These are phyloP conservation scores for Stachybotrys elegans DNA, from an alignment of 2,329 filamentous ascomycete genomes.

Conservation along the genomic window DNA sequence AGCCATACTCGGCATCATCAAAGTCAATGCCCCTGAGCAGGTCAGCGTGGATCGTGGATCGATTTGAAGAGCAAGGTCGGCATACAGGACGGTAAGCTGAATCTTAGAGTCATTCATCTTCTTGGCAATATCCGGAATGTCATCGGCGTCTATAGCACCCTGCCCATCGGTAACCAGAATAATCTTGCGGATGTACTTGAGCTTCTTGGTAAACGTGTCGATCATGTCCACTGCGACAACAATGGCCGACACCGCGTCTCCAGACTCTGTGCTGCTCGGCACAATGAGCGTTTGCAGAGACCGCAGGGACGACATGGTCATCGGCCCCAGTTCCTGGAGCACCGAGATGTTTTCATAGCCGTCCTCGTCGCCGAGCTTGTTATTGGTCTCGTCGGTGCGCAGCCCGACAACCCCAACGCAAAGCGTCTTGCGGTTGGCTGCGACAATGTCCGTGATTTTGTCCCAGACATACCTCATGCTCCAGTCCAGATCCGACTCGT, in stretches of 20 bases:
- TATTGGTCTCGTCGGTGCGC: slow-evolving; percentile 71
- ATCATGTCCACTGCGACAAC: slow-evolving; percentile 88
- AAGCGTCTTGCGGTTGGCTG: slow-evolving; percentile 61
- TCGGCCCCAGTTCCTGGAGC: slow-evolving; percentile 60
- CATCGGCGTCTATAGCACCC: slow-evolving; percentile 67
- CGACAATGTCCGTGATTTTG: slow-evolving; percentile 67
- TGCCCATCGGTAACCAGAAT: slow-evolving; percentile 80
- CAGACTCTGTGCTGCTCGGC: slow-evolving; percentile 61
- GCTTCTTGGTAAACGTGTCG: slow-evolving; percentile 67
- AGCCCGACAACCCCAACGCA: slow-evolving; percentile 77
- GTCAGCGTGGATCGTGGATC: slow-evolving; percentile 16
- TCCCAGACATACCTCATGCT: slow-evolving; percentile 93
- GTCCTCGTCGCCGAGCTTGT: slow-evolving; percentile 61
- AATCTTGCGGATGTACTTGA: slow-evolving; percentile 77
- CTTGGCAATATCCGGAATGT: slow-evolving; percentile 61
- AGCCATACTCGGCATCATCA: slow-evolving; percentile 82
- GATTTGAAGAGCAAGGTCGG: slow-evolving; percentile 12
- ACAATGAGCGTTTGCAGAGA: slow-evolving; percentile 58
- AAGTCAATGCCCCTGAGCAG: slow-evolving; percentile 94
- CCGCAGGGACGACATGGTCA: slow-evolving; percentile 64
- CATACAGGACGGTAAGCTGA: slow-evolving; percentile 72
- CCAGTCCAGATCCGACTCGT: slow-evolving; percentile 81
- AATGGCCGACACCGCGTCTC: slow-evolving; percentile 84
- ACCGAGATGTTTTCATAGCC: slow-evolving; percentile 80
- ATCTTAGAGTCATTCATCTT: slow-evolving; percentile 75